Evolutionary conservation across 176 grass and related monocot genomes (phyloP), one percentile per base, ranked within the genome.

Genomic region (Cymbopogon citratus): DNA sequence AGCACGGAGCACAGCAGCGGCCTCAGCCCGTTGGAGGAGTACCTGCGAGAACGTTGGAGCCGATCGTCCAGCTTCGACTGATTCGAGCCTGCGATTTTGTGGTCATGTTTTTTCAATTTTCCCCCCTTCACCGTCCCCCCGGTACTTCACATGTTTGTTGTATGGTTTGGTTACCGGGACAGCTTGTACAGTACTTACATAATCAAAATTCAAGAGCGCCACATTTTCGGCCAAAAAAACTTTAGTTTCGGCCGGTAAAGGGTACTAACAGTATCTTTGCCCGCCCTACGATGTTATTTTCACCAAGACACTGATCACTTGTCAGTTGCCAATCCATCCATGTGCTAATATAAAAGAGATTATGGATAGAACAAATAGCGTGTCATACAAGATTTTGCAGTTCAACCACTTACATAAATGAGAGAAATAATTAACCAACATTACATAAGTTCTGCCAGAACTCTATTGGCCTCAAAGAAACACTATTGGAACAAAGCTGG

Each of bases 31-130:
- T 48, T 93, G 15, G 91, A 95, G 61, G 97, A 99, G 74, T 99
- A 96, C 67, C 81, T 99, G 64, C 87, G 89, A 51, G 81, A 87
- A 63, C 88, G 85, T 16, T 96, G 97, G 80, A 99, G 93, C 83
- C 83, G 87, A 15, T 96, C 93, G 1, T 99, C 97, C 33, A 99
- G 97, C 80, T 99, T 96, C 73, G 93, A 96, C 71, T 99, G 87
- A 87, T 52, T 6, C 23, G 28, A 7, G 4, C 26, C 7, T 63
- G 6, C 39, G 15, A 69, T 69, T 51, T 40, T 24, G 46, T 44
- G 24, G 21, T 34, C 52, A 23, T 70, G 46, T 41, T 2, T 26
- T 26, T 81, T 61, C 7, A 0, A 18, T 52, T 75, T 45, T 59
- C 4, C 12, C 3, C 3, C 12, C 45, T 51, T 49, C 44, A 46